phyloP scores from a whole-genome alignment of 345 rosid genomes.

The Sonneratia caseolaris region DNA sequence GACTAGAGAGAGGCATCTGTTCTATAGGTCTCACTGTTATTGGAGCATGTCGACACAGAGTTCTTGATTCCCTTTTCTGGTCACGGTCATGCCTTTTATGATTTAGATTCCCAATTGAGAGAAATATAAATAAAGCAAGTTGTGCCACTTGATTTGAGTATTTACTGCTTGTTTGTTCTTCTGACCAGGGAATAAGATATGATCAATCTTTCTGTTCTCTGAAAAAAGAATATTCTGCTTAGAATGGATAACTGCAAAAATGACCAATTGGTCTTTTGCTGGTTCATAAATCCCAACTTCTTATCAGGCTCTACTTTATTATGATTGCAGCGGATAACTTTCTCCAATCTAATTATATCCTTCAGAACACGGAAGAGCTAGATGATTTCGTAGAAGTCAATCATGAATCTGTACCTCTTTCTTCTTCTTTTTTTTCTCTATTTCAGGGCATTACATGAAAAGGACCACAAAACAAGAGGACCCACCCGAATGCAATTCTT shows the following conservation, averaged over 20 bases:
- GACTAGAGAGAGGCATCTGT: neutral
- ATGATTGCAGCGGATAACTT: no score
- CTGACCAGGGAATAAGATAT: neutral
- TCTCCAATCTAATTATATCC: no score
- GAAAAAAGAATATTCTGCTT: neutral
- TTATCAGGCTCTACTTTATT: neutral
- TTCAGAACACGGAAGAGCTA: no score
- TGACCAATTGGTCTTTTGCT: neutral
- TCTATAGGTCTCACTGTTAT: neutral
- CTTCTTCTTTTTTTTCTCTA: neutral
- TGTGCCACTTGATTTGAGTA: neutral
- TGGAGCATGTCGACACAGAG: no score
- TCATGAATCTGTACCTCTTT: neutral
- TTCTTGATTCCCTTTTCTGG: neutral
- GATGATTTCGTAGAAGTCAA: no score
- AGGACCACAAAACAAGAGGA: slow-evolving; percentile 46
- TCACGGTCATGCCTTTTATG: neutral
- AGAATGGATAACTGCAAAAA: neutral
- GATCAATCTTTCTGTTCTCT: neutral
- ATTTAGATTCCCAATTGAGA: neutral
- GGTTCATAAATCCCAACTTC: neutral
- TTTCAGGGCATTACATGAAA: slow-evolving; percentile 92
- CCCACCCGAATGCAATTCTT: slow-evolving; percentile 77
- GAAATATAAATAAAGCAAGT: neutral
- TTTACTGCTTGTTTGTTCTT: neutral